Evolutionary conservation across 495 filamentous ascomycete genomes (phyloP).

Genomic region (Physcia stellaris): DNA sequence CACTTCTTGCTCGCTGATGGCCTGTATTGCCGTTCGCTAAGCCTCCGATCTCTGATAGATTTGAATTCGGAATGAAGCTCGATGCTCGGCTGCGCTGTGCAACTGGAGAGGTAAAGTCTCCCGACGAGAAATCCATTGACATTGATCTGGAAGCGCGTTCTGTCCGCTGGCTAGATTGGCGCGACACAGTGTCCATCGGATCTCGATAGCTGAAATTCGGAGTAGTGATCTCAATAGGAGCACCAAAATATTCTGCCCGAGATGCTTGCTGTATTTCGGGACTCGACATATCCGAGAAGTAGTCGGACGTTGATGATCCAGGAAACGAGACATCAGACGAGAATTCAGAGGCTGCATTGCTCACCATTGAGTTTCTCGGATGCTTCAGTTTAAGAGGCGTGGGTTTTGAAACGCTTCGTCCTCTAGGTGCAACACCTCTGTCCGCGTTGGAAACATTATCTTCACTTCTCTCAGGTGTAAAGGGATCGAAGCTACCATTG

Average conservation of each 20-base stretch:
- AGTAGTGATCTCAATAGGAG: slow-evolving; percentile 5
- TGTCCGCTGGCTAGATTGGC: slow-evolving; percentile 4
- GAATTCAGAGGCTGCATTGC: slow-evolving; percentile 3
- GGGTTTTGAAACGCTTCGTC: not conserved
- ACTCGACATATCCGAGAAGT: slow-evolving; percentile 17
- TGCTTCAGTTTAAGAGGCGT: not conserved
- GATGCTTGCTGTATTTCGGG: slow-evolving; percentile 17
- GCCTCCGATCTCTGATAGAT: not conserved
- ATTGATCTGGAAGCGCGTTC: too few relatives aligned
- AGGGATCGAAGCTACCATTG: too few relatives aligned
- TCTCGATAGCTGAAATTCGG: not conserved
- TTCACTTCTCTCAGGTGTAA: too few relatives aligned
- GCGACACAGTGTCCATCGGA: slow-evolving; percentile 3
- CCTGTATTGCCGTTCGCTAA: not conserved
- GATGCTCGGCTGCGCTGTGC: slow-evolving; percentile 4
- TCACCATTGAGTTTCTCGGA: not conserved
- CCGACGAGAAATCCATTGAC: too few relatives aligned
- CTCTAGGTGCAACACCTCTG: too few relatives aligned
- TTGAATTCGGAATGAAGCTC: slow-evolving; percentile 3
- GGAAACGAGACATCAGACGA: slow-evolving; percentile 11
- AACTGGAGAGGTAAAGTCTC: too few relatives aligned
- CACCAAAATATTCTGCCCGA: slow-evolving; percentile 13
- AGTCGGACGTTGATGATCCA: slow-evolving; percentile 14
- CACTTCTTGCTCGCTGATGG: slow-evolving; percentile 7
- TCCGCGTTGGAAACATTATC: too few relatives aligned